Evolutionary conservation across 2,329 filamentous ascomycete species (phyloP).

Genomic region (Gyromitra esculenta): DNA sequence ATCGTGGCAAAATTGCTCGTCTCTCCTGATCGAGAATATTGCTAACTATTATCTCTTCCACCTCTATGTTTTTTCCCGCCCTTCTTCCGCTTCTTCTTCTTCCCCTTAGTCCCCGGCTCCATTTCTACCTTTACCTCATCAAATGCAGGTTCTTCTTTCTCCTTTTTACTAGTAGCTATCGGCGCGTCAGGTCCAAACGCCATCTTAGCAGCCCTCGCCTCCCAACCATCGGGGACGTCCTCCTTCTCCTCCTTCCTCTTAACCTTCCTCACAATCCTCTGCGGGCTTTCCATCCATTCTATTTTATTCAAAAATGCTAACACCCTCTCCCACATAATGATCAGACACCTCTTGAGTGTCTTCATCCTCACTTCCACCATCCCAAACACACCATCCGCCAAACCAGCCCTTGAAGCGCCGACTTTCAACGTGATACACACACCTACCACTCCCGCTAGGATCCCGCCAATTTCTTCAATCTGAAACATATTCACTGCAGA

Average conservation of each 20-base stretch:
- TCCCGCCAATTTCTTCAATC: constrained; percentile 5
- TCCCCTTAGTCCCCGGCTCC: background rate
- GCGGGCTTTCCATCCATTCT: background rate
- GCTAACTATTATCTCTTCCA: background rate
- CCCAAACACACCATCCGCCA: background rate
- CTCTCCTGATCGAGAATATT: background rate
- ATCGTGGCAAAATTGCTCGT: background rate
- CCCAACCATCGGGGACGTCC: background rate
- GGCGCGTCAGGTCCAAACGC: background rate
- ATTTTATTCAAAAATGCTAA: background rate
- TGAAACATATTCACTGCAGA: background rate
- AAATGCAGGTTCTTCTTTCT: background rate
- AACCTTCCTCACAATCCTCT: constrained; percentile 7
- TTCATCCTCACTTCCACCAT: background rate
- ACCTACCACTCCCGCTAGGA: background rate
- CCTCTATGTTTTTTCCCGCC: background rate
- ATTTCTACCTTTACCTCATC: too few relatives aligned
- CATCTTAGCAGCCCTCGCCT: background rate
- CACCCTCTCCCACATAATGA: constrained; percentile 17
- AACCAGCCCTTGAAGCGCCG: background rate
- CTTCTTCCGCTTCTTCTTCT: constrained; percentile 11
- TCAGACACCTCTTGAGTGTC: constrained; percentile 15
- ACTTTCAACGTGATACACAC: background rate
- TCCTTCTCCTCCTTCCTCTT: background rate
- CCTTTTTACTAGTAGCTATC: background rate